Evolutionary conservation across 306 rosid genomes (phyloP), one percentile per base, ranked within the genome.

Genomic region (Vigna angularis): DNA sequence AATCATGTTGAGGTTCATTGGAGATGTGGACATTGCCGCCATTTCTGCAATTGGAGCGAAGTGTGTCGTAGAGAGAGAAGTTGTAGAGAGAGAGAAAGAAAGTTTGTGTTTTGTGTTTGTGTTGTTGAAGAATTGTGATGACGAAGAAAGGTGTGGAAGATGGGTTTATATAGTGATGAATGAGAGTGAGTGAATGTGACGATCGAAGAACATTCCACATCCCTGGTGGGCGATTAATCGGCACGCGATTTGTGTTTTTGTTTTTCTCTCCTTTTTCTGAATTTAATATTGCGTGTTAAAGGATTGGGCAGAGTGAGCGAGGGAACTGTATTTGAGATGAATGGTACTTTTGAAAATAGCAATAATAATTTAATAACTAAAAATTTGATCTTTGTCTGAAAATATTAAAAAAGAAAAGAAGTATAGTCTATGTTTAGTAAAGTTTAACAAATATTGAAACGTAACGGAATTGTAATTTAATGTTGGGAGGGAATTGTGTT

Each of bases 1-100:
- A 20, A 79, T 72, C 64, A 66, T 65, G 75, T 84, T 62, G 5
- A 70, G 62, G 66, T 79, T 50, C 83, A 81, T 61, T 28, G 87
- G 80, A 71, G 87, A 87, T 9, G 86, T 56, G 9, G 97, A 55
- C 0, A 88, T 61, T 61, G 96, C 90, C 82, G 97, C 97, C 98
- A 93, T 93, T 82, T 82, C 73, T 80, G 72, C 15, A 28, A 34
- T 30, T 79, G 3, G 51, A 49, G 72, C 53, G 78, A 45, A 62
- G 72, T 30, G 26, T 7, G 48, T 49, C 12, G 14, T 20, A 49
- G 73, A 59, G 51, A 59, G 64, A 50, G 79, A 72, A 12, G 66
- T 26, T 50, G 5, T 57, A 38, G 44, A 72, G 17, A 51, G 74
- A 72, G 74, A 72, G 45, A 59, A 30, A 0, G 34, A 16, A 32